phyloP scores from a whole-genome alignment of 768 basidiomycete species.

The Mycena venus region DNA sequence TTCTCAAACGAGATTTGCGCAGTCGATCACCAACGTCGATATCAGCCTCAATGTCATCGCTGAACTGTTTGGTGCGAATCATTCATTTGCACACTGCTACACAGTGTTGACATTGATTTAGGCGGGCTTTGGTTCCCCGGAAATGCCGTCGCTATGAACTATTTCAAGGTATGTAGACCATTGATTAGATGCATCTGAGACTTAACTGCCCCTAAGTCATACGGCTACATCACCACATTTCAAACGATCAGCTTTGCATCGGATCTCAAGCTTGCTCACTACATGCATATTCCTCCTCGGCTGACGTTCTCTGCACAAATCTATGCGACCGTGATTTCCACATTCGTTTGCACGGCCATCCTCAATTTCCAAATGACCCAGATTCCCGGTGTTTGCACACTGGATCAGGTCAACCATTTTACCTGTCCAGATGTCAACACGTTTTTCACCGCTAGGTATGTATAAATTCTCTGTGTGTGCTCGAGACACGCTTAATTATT shows the following conservation, averaged over 20 bases:
- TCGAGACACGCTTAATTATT: too few species aligned
- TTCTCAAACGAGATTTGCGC: not conserved
- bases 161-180: conserved; percentile 39
- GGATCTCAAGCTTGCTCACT: conserved; percentile 50
- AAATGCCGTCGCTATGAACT: conserved; percentile 48
- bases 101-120: not conserved
- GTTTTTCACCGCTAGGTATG: conserved; percentile 55
- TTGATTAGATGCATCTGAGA: too few species aligned
- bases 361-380: conserved; percentile 46
- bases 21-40: conserved; percentile 49
- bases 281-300: conserved; percentile 44
- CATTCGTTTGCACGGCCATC: conserved; percentile 42
- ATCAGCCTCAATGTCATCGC: conserved; percentile 52
- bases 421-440: conserved; percentile 50
- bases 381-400: conserved; percentile 48
- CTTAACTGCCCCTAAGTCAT: conserved; percentile 35
- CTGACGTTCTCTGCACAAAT: conserved; percentile 50
- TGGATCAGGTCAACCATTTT: conserved; percentile 46
- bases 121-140: conserved; percentile 43
- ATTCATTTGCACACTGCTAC: not conserved
- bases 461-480: conserved; percentile 38
- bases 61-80: conserved; percentile 44
- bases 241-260: conserved; percentile 43
- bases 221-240: conserved; percentile 45
- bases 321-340: conserved; percentile 49